phyloP scores from a whole-genome alignment of 805 yeast species.

The Henningerozyma blattae region DNA sequence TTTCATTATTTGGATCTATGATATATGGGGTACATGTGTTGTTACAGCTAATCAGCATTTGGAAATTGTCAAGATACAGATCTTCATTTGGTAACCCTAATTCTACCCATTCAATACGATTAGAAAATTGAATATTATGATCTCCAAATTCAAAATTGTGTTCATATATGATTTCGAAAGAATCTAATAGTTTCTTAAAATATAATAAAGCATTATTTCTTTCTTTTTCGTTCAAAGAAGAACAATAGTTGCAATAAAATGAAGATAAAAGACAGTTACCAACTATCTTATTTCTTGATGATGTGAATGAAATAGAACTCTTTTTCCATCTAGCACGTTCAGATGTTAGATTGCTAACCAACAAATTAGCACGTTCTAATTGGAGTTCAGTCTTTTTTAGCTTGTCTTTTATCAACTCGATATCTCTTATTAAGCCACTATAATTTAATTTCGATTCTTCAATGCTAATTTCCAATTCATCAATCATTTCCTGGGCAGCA shows the following conservation, averaged over 20 bases:
- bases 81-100: constrained; percentile 47
- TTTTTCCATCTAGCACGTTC: constrained; percentile 71
- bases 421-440: constrained; percentile 63
- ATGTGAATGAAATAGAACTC: constrained; percentile 39
- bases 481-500: constrained; percentile 75
- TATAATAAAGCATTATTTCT: constrained; percentile 26
- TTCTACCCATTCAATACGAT: constrained; percentile 38
- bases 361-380: constrained; percentile 46
- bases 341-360: constrained; percentile 49
- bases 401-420: constrained; percentile 63
- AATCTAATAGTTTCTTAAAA: constrained; percentile 29
- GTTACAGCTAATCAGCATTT: constrained; percentile 31
- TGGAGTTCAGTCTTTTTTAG: constrained; percentile 50
- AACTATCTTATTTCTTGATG: constrained; percentile 33
- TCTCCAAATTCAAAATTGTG: constrained; percentile 24
- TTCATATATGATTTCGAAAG: constrained; percentile 30
- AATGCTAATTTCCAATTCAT: constrained; percentile 58
- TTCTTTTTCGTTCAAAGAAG: constrained; percentile 38
- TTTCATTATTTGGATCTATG: constrained; percentile 57
- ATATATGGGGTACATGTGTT: constrained; percentile 47
- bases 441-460: constrained; percentile 56
- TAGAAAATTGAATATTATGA: constrained; percentile 30
- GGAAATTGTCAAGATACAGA: constrained; percentile 49
- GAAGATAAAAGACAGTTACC: constrained; percentile 62
- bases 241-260: constrained; percentile 49